Percentiles rank a stretch among this genome's conserved stretches.
These are phyloP conservation scores for Themeda triandra DNA, from an alignment of 176 grass and related monocot species.

Conservation along the genomic window DNA sequence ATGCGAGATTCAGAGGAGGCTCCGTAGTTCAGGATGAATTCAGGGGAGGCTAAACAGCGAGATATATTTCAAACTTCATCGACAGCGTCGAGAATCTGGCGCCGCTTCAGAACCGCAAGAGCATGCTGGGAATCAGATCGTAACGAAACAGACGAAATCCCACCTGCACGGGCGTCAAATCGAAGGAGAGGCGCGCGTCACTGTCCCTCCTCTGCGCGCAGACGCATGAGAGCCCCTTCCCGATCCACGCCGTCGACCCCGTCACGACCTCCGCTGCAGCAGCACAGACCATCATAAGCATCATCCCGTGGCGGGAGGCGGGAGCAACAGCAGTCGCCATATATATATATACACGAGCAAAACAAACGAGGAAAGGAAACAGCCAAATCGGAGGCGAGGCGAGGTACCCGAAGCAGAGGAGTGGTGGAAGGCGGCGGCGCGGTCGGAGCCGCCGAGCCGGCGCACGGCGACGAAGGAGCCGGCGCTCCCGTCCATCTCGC, in stretches of 20 bases:
- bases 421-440: slow-evolving; percentile 54
- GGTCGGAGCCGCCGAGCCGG: slow-evolving; percentile 42
- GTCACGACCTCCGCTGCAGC: slow-evolving; percentile 75
- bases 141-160: neutral
- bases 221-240: slow-evolving; percentile 73
- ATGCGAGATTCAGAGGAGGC: no score
- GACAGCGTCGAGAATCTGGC: no score
- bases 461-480: slow-evolving; percentile 65
- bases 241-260: slow-evolving; percentile 96
- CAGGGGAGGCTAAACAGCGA: no score
- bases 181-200: slow-evolving; percentile 38
- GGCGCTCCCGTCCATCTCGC: slow-evolving; percentile 56
- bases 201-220: slow-evolving; percentile 44
- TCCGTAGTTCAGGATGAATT: no score
- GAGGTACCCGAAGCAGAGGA: slow-evolving; percentile 56
- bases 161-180: no score
- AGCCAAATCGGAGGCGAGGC: neutral
- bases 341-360: no score
- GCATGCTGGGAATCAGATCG: no score
- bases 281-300: slow-evolving; percentile 27
- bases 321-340: neutral
- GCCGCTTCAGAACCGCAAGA: no score
- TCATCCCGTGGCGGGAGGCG: neutral
- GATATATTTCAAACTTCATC: neutral
- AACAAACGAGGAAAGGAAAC: neutral